Percentiles rank a stretch among this genome's conserved stretches.
Conservation (phyloP, 176 grass and related monocot species). For the Typha latifolia region DNA sequence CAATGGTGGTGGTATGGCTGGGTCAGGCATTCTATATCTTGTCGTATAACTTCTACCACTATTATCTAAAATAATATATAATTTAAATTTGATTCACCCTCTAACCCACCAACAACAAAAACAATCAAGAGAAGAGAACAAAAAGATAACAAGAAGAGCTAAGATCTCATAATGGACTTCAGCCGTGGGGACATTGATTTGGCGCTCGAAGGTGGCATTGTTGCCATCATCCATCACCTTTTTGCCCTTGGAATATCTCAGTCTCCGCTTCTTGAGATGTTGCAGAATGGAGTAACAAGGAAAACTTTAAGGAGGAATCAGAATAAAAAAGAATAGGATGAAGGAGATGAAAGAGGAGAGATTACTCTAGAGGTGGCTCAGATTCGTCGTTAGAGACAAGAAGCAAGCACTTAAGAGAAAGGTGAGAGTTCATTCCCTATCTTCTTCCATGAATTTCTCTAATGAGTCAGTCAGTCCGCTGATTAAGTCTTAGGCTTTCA, state of each 20-base stretch:
- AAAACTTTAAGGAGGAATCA: constrained; percentile 15
- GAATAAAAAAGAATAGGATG: not conserved
- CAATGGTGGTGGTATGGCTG: too few species aligned
- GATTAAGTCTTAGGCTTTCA: too few species aligned
- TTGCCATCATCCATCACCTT: constrained; percentile 51
- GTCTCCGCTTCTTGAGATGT: constrained; percentile 47
- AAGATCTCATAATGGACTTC: constrained; percentile 73
- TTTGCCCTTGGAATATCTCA: constrained; percentile 84
- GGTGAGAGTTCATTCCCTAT: constrained; percentile 13
- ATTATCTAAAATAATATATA: too few species aligned
- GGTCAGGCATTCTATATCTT: too few species aligned
- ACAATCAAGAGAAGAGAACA: not conserved
- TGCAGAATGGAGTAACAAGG: constrained; percentile 11
- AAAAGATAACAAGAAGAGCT: not conserved
- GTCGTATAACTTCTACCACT: too few species aligned
- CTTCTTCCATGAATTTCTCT: constrained; percentile 19
- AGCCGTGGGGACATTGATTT: constrained; percentile 33
- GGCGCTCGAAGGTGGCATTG: constrained; percentile 16
- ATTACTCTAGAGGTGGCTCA: constrained; percentile 26
- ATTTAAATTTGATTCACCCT: too few species aligned
- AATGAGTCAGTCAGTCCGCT: too few species aligned
- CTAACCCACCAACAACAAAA: too few species aligned
- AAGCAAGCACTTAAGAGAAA: constrained; percentile 19
- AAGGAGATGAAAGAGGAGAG: not conserved
- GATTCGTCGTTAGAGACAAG: constrained; percentile 14